Conservation (phyloP, 345 rosid species). For the Brassica rapa region DNA sequence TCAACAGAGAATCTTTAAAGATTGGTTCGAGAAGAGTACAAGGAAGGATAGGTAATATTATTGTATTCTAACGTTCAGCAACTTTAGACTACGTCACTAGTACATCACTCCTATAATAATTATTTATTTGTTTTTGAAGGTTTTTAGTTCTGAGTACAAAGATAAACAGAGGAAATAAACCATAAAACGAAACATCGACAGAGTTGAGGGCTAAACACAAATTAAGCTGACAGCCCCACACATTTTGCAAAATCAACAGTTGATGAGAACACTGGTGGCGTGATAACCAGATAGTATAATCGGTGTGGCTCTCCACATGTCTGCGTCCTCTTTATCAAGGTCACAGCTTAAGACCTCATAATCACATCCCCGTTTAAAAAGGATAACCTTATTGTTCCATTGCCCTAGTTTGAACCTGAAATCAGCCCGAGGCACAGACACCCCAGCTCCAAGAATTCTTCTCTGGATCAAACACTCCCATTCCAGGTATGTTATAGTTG, state of each 20-base stretch:
- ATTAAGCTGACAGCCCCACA: not conserved
- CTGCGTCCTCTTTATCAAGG: conserved; percentile 59
- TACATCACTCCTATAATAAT: not conserved
- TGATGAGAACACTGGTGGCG: conserved; percentile 39
- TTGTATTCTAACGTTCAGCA: not conserved
- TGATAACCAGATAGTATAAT: conserved; percentile 71
- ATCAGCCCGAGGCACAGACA: conserved; percentile 68
- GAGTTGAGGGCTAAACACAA: not conserved
- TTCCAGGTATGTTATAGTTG: conserved; percentile 59
- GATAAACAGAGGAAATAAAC: not conserved
- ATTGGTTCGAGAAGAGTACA: not conserved
- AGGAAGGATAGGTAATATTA: not conserved
- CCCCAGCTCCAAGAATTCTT: conserved; percentile 70
- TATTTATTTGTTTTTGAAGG: too few relatives aligned
- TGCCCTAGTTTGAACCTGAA: conserved; percentile 53
- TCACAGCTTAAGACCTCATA: conserved; percentile 58
- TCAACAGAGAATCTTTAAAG: not conserved
- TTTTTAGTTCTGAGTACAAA: not conserved
- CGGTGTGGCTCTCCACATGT: conserved; percentile 61
- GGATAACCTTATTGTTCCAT: conserved; percentile 61
- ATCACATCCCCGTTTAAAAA: conserved; percentile 43
- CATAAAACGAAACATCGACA: not conserved
- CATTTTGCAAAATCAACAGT: conserved; percentile 18
- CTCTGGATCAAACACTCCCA: conserved; percentile 62
- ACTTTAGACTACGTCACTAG: not conserved